Evolutionary conservation across 208 protist species (phyloP).

Genomic region (Entamoeba nuttalli): DNA sequence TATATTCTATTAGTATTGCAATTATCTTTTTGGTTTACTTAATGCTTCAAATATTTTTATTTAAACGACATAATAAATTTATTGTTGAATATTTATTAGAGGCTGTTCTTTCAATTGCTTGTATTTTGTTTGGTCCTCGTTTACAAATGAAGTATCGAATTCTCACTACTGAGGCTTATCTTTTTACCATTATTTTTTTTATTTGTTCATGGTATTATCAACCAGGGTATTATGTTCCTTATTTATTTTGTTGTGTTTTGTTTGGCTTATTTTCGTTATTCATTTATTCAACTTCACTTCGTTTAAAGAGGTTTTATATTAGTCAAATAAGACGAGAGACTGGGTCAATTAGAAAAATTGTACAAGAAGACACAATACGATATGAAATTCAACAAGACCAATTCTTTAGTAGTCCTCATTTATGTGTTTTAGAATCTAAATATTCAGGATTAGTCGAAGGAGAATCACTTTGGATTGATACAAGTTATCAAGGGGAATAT

Average conservation of each 20-base stretch:
- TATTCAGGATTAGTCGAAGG: background rate
- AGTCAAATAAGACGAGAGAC: background rate
- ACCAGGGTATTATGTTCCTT: background rate
- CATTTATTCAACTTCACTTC: background rate
- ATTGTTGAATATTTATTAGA: background rate
- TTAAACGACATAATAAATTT: background rate
- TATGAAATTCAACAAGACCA: background rate
- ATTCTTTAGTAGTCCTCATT: background rate
- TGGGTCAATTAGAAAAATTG: background rate
- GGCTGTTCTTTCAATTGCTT: background rate
- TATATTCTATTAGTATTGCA: background rate
- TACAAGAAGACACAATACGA: background rate
- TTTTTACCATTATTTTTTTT: background rate
- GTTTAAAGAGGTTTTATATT: background rate
- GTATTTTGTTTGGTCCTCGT: background rate
- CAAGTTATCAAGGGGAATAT: background rate
- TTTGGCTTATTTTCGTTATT: background rate
- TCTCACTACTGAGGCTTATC: background rate
- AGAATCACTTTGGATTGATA: background rate
- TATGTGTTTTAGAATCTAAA: background rate
- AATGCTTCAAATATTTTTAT: background rate
- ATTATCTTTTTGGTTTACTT: background rate
- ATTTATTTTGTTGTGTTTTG: background rate
- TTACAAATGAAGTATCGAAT: background rate
- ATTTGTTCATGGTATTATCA: background rate